Percentiles rank a stretch among this genome's conserved stretches.
phyloP scores from a whole-genome alignment of 2,329 filamentous ascomycete species.

The Aspergillus sp. region DNA sequence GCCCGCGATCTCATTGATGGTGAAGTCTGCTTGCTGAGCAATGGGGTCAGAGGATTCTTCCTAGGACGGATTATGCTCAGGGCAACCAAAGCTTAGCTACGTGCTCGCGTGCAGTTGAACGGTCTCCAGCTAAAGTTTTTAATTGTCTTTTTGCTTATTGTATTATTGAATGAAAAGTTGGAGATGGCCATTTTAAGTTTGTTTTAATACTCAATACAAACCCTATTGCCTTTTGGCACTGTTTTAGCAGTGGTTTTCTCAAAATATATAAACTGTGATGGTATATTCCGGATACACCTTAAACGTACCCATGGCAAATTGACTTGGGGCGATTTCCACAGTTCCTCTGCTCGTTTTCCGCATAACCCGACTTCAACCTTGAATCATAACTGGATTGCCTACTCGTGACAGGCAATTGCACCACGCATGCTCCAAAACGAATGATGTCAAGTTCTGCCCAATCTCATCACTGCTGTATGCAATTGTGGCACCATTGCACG shows the following conservation, averaged over 20 bases:
- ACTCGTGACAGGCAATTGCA: neutral
- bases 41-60: constrained; percentile 78
- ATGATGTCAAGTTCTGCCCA: neutral
- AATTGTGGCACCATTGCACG: constrained; percentile 8
- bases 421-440: neutral
- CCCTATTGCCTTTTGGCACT: neutral
- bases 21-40: constrained; percentile 86
- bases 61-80: constrained; percentile 29
- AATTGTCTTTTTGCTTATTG: neutral
- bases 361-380: too few species aligned
- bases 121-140: neutral
- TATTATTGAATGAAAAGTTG: neutral
- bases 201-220: neutral
- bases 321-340: too few species aligned
- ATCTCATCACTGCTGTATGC: neutral
- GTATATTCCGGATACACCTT: neutral
- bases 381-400: neutral
- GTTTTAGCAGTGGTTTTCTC: too few species aligned
- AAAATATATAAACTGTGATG: neutral
- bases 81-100: neutral
- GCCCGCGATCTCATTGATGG: constrained; percentile 63
- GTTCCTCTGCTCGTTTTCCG: too few species aligned
- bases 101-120: neutral
- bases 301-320: neutral
- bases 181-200: neutral